These are phyloP conservation scores for Yamadazyma conglobata DNA, from an alignment of 1,139 yeast genomes.

Conservation along the genomic window DNA sequence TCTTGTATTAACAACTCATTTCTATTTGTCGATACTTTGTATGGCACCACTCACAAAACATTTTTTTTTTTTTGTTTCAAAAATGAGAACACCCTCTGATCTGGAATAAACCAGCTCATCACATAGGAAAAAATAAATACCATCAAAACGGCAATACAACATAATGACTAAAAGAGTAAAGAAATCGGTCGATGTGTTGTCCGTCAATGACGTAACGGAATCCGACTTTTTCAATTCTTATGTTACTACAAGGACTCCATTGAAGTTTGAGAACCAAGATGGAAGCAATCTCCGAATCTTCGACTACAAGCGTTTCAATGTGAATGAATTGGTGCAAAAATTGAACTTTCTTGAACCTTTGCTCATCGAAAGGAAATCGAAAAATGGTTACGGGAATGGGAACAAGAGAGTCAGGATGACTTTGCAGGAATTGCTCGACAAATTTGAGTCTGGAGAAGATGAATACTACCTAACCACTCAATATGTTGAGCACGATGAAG, in stretches of 20 bases:
- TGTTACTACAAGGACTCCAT: slow-evolving; percentile 36
- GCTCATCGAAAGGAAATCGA: slow-evolving; percentile 53
- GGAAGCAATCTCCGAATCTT: slow-evolving; percentile 15
- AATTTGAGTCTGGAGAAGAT: slow-evolving; percentile 34
- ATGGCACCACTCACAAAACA: too few relatives aligned
- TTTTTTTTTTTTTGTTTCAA: neutral
- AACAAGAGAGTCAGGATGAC: slow-evolving; percentile 46
- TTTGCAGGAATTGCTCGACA: slow-evolving; percentile 43
- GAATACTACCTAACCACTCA: slow-evolving; percentile 64
- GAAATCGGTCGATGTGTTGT: slow-evolving; percentile 7
- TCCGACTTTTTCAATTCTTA: slow-evolving; percentile 25
- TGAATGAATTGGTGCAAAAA: slow-evolving; percentile 31
- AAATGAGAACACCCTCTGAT: neutral
- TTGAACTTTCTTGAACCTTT: slow-evolving; percentile 32
- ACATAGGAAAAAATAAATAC: too few relatives aligned
- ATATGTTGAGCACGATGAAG: slow-evolving; percentile 36
- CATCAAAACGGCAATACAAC: too few relatives aligned
- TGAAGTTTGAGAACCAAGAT: slow-evolving; percentile 23
- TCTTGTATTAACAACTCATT: too few relatives aligned
- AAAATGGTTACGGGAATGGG: slow-evolving; percentile 68
- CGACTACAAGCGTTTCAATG: slow-evolving; percentile 26
- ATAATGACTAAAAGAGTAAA: slow-evolving; percentile 13
- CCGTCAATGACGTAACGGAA: slow-evolving; percentile 1
- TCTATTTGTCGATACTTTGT: too few relatives aligned
- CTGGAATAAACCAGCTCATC: slow-evolving; percentile 2